A percentile compares a stretch with the other conserved stretches of the same genome.
phyloP scores from a whole-genome alignment of 1,284 basidiomycete genomes.

The Cryptococcus amylolentus region DNA sequence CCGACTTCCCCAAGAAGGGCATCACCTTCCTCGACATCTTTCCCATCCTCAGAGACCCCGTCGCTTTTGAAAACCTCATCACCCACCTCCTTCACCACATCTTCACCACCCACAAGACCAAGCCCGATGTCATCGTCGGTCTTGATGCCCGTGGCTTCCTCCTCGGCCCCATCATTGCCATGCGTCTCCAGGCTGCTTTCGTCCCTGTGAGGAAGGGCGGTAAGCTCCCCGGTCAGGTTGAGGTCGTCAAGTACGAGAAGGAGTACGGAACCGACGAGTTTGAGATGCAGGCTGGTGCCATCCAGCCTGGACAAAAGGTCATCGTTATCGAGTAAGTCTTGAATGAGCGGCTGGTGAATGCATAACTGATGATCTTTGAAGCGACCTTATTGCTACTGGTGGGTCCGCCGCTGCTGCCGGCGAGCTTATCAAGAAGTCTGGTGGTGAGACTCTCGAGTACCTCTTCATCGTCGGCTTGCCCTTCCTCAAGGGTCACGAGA shows the following conservation, averaged over 20 bases:
- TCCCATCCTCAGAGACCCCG: constrained; percentile 76
- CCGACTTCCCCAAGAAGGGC: constrained; percentile 79
- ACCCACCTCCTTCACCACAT: constrained; percentile 86
- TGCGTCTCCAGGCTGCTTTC: constrained; percentile 88
- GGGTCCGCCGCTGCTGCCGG: constrained; percentile 94
- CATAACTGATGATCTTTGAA: constrained; percentile 8
- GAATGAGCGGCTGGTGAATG: background rate
- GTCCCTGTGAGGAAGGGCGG: constrained; percentile 93
- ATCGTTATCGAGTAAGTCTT: constrained; percentile 70
- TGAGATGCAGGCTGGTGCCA: constrained; percentile 88
- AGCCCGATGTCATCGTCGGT: constrained; percentile 91
- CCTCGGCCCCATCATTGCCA: constrained; percentile 85
- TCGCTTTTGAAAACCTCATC: constrained; percentile 84
- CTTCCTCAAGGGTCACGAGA: constrained; percentile 72
- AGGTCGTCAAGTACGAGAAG: constrained; percentile 78
- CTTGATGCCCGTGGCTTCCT: constrained; percentile 96
- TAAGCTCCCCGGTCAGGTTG: constrained; percentile 85
- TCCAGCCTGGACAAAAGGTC: constrained; percentile 77
- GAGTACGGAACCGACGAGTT: constrained; percentile 91
- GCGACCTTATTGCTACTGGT: constrained; percentile 93
- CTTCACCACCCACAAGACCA: constrained; percentile 63
- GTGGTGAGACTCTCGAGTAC: constrained; percentile 84
- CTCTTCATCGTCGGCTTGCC: constrained; percentile 88
- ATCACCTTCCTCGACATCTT: constrained; percentile 72
- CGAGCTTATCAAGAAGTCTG: constrained; percentile 76